Conservation (phyloP, 169 alveolate genomes). For the Plasmodium inui region DNA sequence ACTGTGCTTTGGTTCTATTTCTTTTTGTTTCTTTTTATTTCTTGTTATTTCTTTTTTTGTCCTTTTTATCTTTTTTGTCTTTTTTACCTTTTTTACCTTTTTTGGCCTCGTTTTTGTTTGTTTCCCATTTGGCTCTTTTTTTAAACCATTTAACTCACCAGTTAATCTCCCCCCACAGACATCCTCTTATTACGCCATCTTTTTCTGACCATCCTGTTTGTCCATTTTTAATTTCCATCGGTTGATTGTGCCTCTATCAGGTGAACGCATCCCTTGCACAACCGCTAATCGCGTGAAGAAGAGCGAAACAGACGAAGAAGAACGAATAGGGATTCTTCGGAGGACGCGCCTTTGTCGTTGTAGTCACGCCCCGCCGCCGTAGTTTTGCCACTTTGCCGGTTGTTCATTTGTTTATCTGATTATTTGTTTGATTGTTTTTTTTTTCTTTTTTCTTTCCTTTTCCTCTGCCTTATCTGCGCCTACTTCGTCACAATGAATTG, state of each 20-base stretch:
- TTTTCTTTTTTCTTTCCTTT: background rate
- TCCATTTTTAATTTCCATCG: background rate
- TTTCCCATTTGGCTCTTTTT: background rate
- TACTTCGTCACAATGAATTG: constrained; percentile 41
- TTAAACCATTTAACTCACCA: background rate
- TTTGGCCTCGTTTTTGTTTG: no score
- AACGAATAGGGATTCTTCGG: background rate
- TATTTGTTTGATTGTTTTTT: background rate
- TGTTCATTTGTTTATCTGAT: background rate
- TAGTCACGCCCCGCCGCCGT: background rate
- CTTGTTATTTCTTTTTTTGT: no score
- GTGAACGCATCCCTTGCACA: background rate
- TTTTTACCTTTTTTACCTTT: no score
- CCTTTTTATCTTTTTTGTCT: background rate
- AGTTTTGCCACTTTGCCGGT: background rate
- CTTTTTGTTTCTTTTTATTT: background rate
- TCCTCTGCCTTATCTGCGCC: background rate
- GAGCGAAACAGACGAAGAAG: background rate
- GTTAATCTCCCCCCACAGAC: background rate
- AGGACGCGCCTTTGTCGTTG: background rate
- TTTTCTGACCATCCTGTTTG: background rate
- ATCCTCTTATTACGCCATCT: background rate
- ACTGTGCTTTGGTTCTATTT: background rate
- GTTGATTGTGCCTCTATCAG: background rate
- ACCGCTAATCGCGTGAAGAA: background rate